phyloP scores from a whole-genome alignment of 495 filamentous ascomycete genomes.

The Neurospora intermedia region DNA sequence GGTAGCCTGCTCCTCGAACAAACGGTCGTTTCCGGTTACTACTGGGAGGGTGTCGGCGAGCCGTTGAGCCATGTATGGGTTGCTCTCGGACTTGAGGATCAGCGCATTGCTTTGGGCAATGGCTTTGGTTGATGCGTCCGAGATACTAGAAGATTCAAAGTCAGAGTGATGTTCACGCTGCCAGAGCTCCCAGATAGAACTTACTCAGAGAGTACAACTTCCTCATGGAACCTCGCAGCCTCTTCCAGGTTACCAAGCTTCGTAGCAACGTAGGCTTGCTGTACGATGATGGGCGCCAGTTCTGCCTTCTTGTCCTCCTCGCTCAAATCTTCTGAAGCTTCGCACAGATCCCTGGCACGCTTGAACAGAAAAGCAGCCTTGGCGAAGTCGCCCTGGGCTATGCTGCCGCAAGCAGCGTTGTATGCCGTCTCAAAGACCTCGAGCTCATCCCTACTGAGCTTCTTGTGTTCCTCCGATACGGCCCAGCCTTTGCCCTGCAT shows the following conservation, averaged over 20 bases:
- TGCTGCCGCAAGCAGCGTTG: constrained; percentile 80
- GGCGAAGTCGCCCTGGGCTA: constrained; percentile 65
- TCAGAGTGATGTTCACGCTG: constrained; percentile 1
- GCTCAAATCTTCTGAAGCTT: constrained; percentile 68
- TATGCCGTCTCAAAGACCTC: constrained; percentile 90
- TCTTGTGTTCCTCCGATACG: constrained; percentile 28
- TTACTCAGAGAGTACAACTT: constrained; percentile 40
- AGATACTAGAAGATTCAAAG: constrained; percentile 44
- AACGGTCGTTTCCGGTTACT: constrained; percentile 52
- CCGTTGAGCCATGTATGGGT: constrained; percentile 71
- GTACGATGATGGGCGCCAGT: constrained; percentile 72
- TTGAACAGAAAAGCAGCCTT: constrained; percentile 72
- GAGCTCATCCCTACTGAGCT: constrained; percentile 62
- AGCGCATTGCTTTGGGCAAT: constrained; percentile 74
- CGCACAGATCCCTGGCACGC: constrained; percentile 77
- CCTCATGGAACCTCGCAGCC: constrained; percentile 54
- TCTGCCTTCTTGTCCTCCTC: constrained; percentile 79
- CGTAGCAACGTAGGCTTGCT: constrained; percentile 71
- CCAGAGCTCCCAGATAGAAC: constrained; percentile 2
- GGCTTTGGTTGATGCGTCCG: constrained; percentile 64
- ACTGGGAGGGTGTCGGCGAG: constrained; percentile 47
- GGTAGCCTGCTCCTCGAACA: constrained; percentile 68
- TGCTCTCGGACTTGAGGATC: constrained; percentile 47
- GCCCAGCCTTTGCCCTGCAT: constrained; percentile 53
- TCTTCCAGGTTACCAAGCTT: constrained; percentile 64